Percentiles rank a stretch among this genome's conserved stretches.
phyloP scores from a whole-genome alignment of 768 basidiomycete genomes.

The Leccinellum rugosiceps region DNA sequence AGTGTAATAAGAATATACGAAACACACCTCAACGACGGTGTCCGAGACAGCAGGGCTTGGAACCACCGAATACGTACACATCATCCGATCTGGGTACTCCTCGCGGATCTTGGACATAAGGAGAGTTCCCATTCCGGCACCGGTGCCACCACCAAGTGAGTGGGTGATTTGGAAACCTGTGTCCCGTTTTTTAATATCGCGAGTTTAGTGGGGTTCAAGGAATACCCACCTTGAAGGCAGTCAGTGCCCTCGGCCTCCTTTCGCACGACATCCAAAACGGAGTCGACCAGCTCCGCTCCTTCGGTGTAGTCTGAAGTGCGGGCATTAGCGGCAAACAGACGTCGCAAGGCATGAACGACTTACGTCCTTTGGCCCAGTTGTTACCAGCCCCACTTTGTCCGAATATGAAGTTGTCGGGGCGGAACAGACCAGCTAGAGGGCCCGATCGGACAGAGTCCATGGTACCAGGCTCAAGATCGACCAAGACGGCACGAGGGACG shows the following conservation, averaged over 20 bases:
- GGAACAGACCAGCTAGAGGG: slow-evolving; percentile 88
- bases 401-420: slow-evolving; percentile 98
- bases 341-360: slow-evolving; percentile 35
- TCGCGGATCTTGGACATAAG: slow-evolving; percentile 99
- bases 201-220: neutral
- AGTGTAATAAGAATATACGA: neutral
- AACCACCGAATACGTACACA: slow-evolving; percentile 99
- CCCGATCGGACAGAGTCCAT: slow-evolving; percentile 92
- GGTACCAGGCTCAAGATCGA: slow-evolving; percentile 97
- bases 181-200: slow-evolving; percentile 5
- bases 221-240: slow-evolving; percentile 87
- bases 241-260: slow-evolving; percentile 99
- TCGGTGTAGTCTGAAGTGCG: slow-evolving; percentile 67
- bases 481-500: slow-evolving; percentile 95
- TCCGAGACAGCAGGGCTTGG: slow-evolving; percentile 97
- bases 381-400: slow-evolving; percentile 98
- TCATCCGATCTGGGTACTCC: slow-evolving; percentile 99
- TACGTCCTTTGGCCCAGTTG: slow-evolving; percentile 99
- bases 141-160: slow-evolving; percentile 98
- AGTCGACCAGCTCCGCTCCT: slow-evolving; percentile 98
- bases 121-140: slow-evolving; percentile 99
- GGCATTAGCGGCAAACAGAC: neutral
- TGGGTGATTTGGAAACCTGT: slow-evolving; percentile 98
- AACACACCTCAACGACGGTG: slow-evolving; percentile 88
- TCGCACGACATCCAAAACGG: slow-evolving; percentile 96